Evolutionary conservation across 208 protist genomes (phyloP), one percentile per base, ranked within the genome.

Genomic region (Strigomonas culicis): DNA sequence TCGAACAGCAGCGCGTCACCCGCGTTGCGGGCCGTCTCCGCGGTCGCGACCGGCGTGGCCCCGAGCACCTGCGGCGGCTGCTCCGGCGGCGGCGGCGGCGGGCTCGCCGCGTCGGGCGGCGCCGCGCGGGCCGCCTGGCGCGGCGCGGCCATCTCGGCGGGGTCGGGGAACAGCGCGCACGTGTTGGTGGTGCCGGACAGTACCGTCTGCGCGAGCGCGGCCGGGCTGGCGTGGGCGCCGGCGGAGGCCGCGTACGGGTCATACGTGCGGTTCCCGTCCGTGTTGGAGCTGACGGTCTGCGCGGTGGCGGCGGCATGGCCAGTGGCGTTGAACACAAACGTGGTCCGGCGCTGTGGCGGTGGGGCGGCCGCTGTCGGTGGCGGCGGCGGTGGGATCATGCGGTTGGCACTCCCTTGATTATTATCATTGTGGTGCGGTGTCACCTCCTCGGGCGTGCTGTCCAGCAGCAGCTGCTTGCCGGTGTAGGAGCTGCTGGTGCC

Each of bases 271-370:
- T 51, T 51, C 7, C 22, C n/a, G 17, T 51, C n/a, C 6, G 46
- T 51, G 46, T 4, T 51, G 46, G 46, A n/a, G n/a, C 22, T n/a
- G n/a, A 51, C 17, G 15, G 46, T 51, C 46, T 51, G 46, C 7
- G 17, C 46, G 46, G 17, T 17, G 39, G 39, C 17, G 17, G 17
- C n/a, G n/a, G n/a, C n/a, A n/a, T 24, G 24, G 52, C n/a, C 11
- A 19, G 4, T 30, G 39, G 0, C 19, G 36, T 58, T 58, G 57
- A 72, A 62, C 1, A 62, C 58, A 50, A 72, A 72, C 2, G 60
- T 65, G 13, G 68, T 72, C 15, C 68, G 59, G 3, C 30, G 7
- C 22, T 21, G 27, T 28, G 22, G 52, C 24, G 2, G 52, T 28
- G 46, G 17, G 4, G 4, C 8, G 4, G 4, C 8, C 15, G 11